These are phyloP conservation scores for Colletotrichum higginsianum DNA, from an alignment of 2,329 filamentous ascomycete genomes.

Conservation along the genomic window DNA sequence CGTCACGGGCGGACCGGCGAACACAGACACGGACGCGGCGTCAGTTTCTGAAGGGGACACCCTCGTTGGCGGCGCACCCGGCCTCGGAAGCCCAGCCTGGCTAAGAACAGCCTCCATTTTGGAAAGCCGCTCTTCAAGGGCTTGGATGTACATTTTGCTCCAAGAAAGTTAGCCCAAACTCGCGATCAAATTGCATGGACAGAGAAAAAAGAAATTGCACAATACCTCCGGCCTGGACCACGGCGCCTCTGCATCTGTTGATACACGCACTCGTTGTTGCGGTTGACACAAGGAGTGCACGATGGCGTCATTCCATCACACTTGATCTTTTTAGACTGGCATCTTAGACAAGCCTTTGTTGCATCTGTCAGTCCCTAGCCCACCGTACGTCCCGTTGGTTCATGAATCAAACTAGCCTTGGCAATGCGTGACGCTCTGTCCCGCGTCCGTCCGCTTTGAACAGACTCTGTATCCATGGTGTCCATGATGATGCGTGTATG, in stretches of 20 bases:
- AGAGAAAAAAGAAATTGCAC: too few relatives aligned
- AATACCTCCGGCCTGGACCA: slow-evolving; percentile 39
- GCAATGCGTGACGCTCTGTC: slow-evolving; percentile 28
- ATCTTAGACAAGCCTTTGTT: slow-evolving; percentile 39
- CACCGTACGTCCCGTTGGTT: neutral
- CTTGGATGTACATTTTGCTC: slow-evolving; percentile 40
- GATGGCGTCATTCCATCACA: slow-evolving; percentile 37
- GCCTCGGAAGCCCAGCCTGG: slow-evolving; percentile 31
- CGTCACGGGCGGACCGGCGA: slow-evolving; percentile 8
- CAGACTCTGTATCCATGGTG: slow-evolving; percentile 29
- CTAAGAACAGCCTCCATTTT: slow-evolving; percentile 40
- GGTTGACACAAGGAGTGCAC: slow-evolving; percentile 33
- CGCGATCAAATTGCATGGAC: neutral
- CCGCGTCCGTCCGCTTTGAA: slow-evolving; percentile 7
- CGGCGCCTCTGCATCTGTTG: slow-evolving; percentile 37
- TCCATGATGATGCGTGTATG: neutral
- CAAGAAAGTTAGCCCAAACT: neutral
- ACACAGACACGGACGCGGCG: slow-evolving; percentile 30
- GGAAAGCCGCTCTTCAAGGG: slow-evolving; percentile 38
- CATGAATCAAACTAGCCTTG: neutral
- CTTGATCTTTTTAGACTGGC: slow-evolving; percentile 40
- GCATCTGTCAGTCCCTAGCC: neutral
- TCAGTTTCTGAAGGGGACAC: slow-evolving; percentile 36
- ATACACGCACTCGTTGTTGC: slow-evolving; percentile 35
- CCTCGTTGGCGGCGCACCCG: slow-evolving; percentile 29